Evolutionary conservation across 768 basidiomycete species (phyloP).

Genomic region (Phaeotremella skinneri): DNA sequence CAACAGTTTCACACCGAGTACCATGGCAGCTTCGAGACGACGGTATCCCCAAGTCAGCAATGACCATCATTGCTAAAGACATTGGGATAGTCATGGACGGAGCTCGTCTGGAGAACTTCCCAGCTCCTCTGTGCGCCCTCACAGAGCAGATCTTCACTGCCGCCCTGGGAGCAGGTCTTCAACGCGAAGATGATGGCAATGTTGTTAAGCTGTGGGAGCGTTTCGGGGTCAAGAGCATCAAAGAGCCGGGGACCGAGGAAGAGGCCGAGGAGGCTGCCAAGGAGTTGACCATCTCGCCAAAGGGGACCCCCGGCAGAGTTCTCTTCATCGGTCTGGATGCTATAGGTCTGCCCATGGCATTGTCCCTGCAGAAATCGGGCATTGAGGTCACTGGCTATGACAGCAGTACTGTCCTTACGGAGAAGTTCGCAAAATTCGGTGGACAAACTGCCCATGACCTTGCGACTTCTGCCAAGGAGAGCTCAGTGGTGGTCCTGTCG

Average conservation of each 20-base stretch:
- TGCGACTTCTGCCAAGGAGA: slow-evolving; percentile 18
- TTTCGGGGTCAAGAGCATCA: slow-evolving; percentile 30
- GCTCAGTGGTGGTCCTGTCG: slow-evolving; percentile 34
- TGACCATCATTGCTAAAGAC: slow-evolving; percentile 47
- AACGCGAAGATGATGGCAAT: slow-evolving; percentile 34
- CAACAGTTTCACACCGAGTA: slow-evolving; percentile 39
- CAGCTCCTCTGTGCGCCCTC: slow-evolving; percentile 29
- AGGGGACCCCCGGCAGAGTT: slow-evolving; percentile 24
- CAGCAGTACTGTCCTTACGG: slow-evolving; percentile 16
- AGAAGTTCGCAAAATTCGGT: slow-evolving; percentile 23
- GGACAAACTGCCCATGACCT: slow-evolving; percentile 26
- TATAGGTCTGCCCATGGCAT: slow-evolving; percentile 39
- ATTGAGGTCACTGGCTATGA: slow-evolving; percentile 36
- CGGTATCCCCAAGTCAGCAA: slow-evolving; percentile 41
- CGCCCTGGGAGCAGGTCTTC: slow-evolving; percentile 33
- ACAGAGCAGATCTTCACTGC: slow-evolving; percentile 37
- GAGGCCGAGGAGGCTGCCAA: slow-evolving; percentile 32
- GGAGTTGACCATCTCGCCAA: slow-evolving; percentile 20
- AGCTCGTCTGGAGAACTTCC: slow-evolving; percentile 30
- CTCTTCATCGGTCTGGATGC: slow-evolving; percentile 41
- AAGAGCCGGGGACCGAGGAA: slow-evolving; percentile 26
- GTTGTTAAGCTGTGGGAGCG: slow-evolving; percentile 32
- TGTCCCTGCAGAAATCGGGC: slow-evolving; percentile 25
- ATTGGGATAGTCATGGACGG: slow-evolving; percentile 48
- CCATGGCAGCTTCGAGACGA: slow-evolving; percentile 39